Evolutionary conservation across 352 stramenopile species (phyloP), one percentile per base, ranked within the genome.

Genomic region (Hyaloperonospora arabidopsidis): DNA sequence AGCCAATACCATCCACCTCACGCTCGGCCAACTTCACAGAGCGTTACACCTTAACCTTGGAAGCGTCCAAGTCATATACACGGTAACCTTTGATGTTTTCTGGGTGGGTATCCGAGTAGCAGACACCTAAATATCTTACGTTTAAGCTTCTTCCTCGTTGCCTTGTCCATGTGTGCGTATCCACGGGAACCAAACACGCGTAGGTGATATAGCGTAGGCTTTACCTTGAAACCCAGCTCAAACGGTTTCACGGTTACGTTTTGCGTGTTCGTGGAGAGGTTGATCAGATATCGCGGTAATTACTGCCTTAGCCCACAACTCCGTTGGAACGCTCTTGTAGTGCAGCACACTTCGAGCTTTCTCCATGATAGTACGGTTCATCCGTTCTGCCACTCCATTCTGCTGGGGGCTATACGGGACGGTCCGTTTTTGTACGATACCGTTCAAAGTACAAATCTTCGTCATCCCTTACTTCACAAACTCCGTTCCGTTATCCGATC

Each of bases 111-210:
- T 1, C 50, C 59, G 4, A 67, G 44, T 13, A 72, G 47, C 17
- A 61, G 51, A 22, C 65, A 70, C 8, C 21, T 52, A 18, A 57
- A 62, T 6, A 35, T 61, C 40, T 71, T 71, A 0, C 47, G 17
- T 13, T 61, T 45, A 1, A 76, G 43, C 36, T 71, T 71, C 10
- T 57, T 60, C 5, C 61, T 40, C 44, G 65, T 68, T 2, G 45
- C 40, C 14, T 66, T 29, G 36, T 65, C 56, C 10, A 70, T 52
- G 29, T 65, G 59, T 13, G 51, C 57, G 15, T 66, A 74, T 1
- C 50, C 61, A 0, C 46, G 47, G 12, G 56, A 70, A 14, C 61
- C 61, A 40, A 70, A 70, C 13, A 76, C 63, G 18, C 54, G 53
- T 5, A 71, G 12, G 19, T 70, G 44, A 1, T 49, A 40, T 28